Conservation (phyloP, 192 early-diverging fungal genomes). For the Cladochytrium replicatum region DNA sequence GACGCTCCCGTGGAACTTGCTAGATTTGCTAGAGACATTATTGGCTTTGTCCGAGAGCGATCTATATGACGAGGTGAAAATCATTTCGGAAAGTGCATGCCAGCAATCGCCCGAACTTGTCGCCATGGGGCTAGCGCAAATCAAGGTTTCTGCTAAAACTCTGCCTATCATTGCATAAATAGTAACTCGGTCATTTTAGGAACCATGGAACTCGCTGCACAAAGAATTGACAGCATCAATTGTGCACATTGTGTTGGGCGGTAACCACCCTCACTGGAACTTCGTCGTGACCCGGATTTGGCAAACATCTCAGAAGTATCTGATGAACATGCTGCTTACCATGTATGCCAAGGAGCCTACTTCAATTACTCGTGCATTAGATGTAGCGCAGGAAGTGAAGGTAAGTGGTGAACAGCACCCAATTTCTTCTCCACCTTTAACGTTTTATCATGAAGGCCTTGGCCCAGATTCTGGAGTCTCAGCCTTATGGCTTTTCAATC, state of each 20-base stretch:
- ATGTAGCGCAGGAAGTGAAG: conserved; percentile 70
- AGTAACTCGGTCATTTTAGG: conserved; percentile 6
- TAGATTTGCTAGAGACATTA: conserved; percentile 64
- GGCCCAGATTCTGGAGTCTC: conserved; percentile 55
- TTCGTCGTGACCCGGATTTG: conserved; percentile 65
- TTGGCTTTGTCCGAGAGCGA: conserved; percentile 43
- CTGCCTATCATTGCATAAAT: too few relatives aligned
- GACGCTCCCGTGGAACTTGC: conserved; percentile 50
- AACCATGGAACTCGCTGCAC: conserved; percentile 28
- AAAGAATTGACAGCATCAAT: conserved; percentile 55
- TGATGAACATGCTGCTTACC: conserved; percentile 55
- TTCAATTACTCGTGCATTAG: conserved; percentile 53
- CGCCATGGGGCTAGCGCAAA: conserved; percentile 59
- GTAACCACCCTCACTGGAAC: conserved; percentile 46
- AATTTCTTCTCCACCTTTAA: too few relatives aligned
- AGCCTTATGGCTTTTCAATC: conserved; percentile 60
- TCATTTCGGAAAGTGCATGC: conserved; percentile 48
- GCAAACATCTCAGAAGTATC: conserved; percentile 46
- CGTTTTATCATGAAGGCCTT: conserved; percentile 40
- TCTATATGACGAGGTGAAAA: conserved; percentile 51
- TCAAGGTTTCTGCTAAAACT: too few relatives aligned
- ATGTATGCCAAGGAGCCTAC: conserved; percentile 62
- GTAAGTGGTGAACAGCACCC: too few relatives aligned
- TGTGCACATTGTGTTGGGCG: conserved; percentile 53
- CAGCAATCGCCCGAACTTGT: conserved; percentile 67